Evolutionary conservation across 75 land plant genomes (phyloP).

Genomic region (Picea sitchensis): DNA sequence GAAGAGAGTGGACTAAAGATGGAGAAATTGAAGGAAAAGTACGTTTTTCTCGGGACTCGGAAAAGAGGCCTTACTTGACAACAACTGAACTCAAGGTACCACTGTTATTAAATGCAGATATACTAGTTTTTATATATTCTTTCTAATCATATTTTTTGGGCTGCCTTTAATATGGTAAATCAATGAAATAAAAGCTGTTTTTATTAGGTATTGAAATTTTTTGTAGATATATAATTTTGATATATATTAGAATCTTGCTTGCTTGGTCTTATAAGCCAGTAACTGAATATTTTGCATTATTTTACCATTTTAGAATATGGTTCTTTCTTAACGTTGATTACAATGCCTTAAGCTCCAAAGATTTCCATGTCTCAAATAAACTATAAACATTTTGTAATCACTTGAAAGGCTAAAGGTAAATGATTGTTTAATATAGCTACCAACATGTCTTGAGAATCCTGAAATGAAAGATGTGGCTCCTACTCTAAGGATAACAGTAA

Average conservation of each 20-base stretch:
- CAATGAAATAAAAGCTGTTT: neutral
- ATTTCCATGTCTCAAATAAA: neutral
- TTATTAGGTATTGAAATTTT: neutral
- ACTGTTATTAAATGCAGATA: neutral
- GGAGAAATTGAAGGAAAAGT: conserved; percentile 70
- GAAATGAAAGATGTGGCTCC: too few species aligned
- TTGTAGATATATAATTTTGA: neutral
- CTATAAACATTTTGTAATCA: neutral
- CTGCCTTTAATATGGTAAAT: neutral
- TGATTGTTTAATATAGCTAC: neutral
- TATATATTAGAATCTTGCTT: neutral
- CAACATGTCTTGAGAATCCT: neutral
- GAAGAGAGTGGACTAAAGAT: conserved; percentile 72
- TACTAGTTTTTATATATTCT: neutral
- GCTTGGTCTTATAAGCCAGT: neutral
- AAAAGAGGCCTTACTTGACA: conserved; percentile 74
- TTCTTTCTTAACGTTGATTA: neutral
- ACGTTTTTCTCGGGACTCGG: conserved; percentile 71
- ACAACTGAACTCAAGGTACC: conserved; percentile 72
- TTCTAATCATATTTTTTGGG: neutral
- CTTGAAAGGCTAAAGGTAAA: neutral
- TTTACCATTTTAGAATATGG: neutral
- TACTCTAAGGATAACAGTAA: too few species aligned
- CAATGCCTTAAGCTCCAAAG: neutral
- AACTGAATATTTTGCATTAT: neutral